Conservation (phyloP, 108 stramenopile species). For the Mediolabrus comicus region DNA sequence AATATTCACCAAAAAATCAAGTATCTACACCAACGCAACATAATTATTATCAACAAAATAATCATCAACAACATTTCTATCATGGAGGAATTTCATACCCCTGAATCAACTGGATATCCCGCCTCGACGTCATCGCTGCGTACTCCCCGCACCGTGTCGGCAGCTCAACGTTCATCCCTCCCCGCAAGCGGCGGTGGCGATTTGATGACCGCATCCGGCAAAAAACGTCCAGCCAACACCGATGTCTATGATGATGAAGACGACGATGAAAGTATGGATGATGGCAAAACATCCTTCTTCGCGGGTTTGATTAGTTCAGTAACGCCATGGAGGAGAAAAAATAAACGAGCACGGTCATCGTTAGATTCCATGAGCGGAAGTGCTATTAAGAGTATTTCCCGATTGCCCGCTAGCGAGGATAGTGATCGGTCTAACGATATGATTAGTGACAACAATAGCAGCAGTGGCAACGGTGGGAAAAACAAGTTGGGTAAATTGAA, state of each 20-base stretch:
- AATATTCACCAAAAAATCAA: no score
- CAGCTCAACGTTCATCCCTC: background rate
- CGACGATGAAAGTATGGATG: background rate
- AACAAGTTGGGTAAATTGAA: conserved; percentile 13
- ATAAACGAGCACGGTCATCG: conserved; percentile 7
- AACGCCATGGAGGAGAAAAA: conserved; percentile 10
- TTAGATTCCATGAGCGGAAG: conserved; percentile 31
- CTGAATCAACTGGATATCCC: background rate
- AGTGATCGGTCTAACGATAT: background rate
- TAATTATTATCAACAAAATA: no score
- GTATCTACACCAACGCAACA: no score
- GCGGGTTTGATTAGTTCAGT: background rate
- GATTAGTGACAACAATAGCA: no score
- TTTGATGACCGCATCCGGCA: conserved; percentile 7
- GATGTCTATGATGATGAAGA: background rate
- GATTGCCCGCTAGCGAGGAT: conserved; percentile 1
- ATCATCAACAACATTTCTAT: background rate
- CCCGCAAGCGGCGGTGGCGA: background rate
- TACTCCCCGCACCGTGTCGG: conserved; percentile 1
- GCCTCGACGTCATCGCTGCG: background rate
- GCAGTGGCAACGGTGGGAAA: background rate
- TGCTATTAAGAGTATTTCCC: conserved; percentile 14
- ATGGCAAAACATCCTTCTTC: background rate
- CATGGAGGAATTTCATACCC: conserved; percentile 1
- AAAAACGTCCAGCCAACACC: conserved; percentile 15